These are phyloP conservation scores for Ogataea ganodermae DNA, from an alignment of 805 yeast species.

Conservation along the genomic window DNA sequence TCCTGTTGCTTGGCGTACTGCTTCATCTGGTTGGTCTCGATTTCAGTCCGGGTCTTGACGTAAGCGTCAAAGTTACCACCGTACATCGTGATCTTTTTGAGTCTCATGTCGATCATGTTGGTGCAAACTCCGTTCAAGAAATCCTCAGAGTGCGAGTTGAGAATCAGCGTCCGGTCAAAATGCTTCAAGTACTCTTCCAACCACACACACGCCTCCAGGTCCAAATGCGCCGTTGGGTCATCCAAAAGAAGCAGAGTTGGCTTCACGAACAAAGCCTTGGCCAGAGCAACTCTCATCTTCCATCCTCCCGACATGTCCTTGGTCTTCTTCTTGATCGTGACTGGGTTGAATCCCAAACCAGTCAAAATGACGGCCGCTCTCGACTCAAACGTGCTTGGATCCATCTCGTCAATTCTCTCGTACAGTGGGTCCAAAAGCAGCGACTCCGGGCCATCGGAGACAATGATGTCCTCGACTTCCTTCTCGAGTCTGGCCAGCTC, in stretches of 20 bases:
- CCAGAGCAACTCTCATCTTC: slow-evolving; percentile 99
- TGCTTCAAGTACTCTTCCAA: slow-evolving; percentile 95
- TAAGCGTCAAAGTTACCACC: slow-evolving; percentile 99
- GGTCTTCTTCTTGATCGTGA: slow-evolving; percentile 88
- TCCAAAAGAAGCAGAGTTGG: slow-evolving; percentile 93
- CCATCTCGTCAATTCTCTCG: slow-evolving; percentile 95
- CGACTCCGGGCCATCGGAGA: slow-evolving; percentile 93
- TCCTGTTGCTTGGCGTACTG: slow-evolving; percentile 97
- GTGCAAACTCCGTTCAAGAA: slow-evolving; percentile 98
- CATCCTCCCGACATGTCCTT: slow-evolving; percentile 99
- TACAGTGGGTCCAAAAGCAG: slow-evolving; percentile 82
- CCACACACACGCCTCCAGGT: slow-evolving; percentile 99
- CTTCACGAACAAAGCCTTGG: slow-evolving; percentile 96
- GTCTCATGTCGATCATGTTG: slow-evolving; percentile 97
- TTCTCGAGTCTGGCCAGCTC: slow-evolving; percentile 91
- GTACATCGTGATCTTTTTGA: slow-evolving; percentile 68
- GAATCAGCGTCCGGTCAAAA: slow-evolving; percentile 88
- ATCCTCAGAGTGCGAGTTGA: slow-evolving; percentile 98
- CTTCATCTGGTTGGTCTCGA: slow-evolving; percentile 97
- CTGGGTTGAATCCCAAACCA: slow-evolving; percentile 93
- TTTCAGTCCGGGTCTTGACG: slow-evolving; percentile 89
- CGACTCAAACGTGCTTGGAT: slow-evolving; percentile 92
- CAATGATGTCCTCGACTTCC: slow-evolving; percentile 83
- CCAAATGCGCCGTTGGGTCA: slow-evolving; percentile 99
- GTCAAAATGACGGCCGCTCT: slow-evolving; percentile 94